Percentiles rank a stretch among this genome's conserved stretches.
Conservation (phyloP, 257 asterid genomes). For the Plantago major region DNA sequence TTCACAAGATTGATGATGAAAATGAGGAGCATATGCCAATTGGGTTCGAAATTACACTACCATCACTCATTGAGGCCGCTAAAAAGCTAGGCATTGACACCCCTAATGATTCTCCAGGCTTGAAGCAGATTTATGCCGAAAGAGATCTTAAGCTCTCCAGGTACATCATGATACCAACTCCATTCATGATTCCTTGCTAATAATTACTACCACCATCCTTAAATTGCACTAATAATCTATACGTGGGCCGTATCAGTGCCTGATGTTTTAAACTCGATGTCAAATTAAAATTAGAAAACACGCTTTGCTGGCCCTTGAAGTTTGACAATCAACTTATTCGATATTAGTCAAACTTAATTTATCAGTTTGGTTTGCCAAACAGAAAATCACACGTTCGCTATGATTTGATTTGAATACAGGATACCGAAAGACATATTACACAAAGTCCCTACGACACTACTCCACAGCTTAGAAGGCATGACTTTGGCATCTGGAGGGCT, state of each 20-base stretch:
- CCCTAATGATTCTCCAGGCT: slow-evolving; percentile 46
- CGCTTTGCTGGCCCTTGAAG: too few species aligned
- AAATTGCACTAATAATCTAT: not conserved
- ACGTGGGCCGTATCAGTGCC: too few species aligned
- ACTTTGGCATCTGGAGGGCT: slow-evolving; percentile 23
- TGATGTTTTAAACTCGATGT: too few species aligned
- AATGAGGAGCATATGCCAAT: slow-evolving; percentile 84
- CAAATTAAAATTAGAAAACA: too few species aligned
- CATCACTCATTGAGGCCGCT: slow-evolving; percentile 73
- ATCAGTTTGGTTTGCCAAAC: too few species aligned
- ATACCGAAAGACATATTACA: slow-evolving; percentile 74
- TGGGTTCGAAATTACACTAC: slow-evolving; percentile 85
- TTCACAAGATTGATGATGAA: slow-evolving; percentile 54
- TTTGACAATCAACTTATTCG: too few species aligned
- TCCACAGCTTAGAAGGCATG: slow-evolving; percentile 92
- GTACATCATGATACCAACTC: slow-evolving; percentile 26
- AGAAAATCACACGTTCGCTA: too few species aligned
- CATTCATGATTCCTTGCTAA: not conserved
- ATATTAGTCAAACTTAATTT: too few species aligned
- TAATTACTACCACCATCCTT: not conserved
- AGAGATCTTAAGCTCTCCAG: slow-evolving; percentile 65
- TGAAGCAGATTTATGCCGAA: slow-evolving; percentile 49
- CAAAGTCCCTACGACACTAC: slow-evolving; percentile 75
- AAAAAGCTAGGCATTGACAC: slow-evolving; percentile 46
- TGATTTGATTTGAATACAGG: slow-evolving; percentile 25